Percentiles rank a stretch among this genome's conserved stretches.
phyloP scores from a whole-genome alignment of 2,329 filamentous ascomycete genomes.

The Diaporthe nobilis region DNA sequence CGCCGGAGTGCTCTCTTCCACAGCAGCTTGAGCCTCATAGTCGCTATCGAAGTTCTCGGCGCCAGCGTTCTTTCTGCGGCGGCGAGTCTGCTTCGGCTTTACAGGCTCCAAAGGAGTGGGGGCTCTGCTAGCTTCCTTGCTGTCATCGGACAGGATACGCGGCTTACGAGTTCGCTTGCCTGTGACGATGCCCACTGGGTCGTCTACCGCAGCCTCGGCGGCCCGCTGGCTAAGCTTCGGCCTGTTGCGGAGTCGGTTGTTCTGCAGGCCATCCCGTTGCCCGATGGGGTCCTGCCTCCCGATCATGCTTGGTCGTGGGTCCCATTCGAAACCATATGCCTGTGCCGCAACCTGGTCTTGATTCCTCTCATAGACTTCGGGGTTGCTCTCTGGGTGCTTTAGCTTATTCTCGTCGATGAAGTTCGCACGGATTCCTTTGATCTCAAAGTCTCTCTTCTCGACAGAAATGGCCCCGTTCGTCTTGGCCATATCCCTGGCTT shows the following conservation, averaged over 20 bases:
- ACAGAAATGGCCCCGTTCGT: conserved; percentile 54
- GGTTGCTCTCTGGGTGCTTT: conserved; percentile 61
- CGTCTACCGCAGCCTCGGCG: conserved; percentile 63
- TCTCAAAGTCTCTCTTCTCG: conserved; percentile 64
- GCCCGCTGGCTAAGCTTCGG: conserved; percentile 71
- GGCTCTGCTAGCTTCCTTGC: conserved; percentile 65
- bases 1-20: neutral
- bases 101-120: conserved; percentile 59
- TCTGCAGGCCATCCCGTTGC: conserved; percentile 69
- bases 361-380: conserved; percentile 59
- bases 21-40: conserved; percentile 34
- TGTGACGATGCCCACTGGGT: conserved; percentile 55
- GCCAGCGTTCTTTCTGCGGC: conserved; percentile 39
- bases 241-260: conserved; percentile 69
- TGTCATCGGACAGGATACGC: conserved; percentile 66
- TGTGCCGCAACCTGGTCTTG: conserved; percentile 73
- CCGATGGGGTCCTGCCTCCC: conserved; percentile 71
- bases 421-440: conserved; percentile 61
- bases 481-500: conserved; percentile 50
- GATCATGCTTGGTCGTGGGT: conserved; percentile 69
- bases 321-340: conserved; percentile 73
- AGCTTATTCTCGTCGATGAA: conserved; percentile 60
- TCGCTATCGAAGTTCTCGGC: conserved; percentile 37
- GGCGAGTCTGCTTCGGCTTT: conserved; percentile 34
- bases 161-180: conserved; percentile 70